Evolutionary conservation across 805 yeast genomes (phyloP).

Genomic region (Schizosaccharomyces osmophilus): DNA sequence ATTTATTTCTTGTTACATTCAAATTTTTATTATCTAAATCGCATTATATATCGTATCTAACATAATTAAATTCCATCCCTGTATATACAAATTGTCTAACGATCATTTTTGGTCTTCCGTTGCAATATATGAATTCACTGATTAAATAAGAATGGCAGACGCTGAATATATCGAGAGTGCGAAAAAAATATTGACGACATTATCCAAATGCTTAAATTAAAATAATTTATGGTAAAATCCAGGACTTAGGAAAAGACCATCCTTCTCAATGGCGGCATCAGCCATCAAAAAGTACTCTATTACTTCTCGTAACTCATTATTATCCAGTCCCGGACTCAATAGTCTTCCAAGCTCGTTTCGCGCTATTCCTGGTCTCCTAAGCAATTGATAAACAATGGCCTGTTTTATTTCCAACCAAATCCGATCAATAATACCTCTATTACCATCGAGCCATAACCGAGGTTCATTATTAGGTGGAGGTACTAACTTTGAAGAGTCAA

Average conservation of each 20-base stretch:
- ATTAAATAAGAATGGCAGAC: no score
- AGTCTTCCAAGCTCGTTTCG: not conserved
- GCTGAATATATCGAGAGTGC: no score
- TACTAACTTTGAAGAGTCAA: not conserved
- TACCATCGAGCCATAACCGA: not conserved
- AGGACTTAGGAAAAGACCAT: not conserved
- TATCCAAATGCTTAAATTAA: not conserved
- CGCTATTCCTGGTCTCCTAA: not conserved
- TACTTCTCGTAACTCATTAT: not conserved
- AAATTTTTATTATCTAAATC: no score
- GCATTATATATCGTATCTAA: no score
- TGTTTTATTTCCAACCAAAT: not conserved
- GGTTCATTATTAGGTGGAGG: not conserved
- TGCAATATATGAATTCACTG: no score
- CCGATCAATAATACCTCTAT: not conserved
- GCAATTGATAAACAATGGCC: not conserved
- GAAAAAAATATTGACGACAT: no score
- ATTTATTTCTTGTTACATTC: no score
- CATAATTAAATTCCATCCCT: no score
- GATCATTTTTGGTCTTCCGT: no score
- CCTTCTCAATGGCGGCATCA: not conserved
- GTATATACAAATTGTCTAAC: no score
- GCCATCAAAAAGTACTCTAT: not conserved
- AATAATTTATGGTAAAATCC: not conserved
- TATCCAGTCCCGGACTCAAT: not conserved